These are phyloP conservation scores for Clonostachys rhizophaga DNA, from an alignment of 2,329 filamentous ascomycete genomes.

Conservation along the genomic window DNA sequence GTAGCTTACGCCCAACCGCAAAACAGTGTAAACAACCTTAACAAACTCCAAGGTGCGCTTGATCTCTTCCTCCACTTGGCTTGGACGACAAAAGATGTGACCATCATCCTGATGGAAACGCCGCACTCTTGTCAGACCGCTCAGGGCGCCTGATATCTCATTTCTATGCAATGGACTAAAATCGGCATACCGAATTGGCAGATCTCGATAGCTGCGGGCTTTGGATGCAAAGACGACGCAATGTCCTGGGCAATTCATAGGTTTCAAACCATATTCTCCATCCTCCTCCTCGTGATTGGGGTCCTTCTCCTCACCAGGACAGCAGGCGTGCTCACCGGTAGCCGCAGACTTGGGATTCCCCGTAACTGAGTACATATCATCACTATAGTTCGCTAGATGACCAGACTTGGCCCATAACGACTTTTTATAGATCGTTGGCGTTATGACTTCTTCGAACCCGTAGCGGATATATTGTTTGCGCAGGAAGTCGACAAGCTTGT, in stretches of 20 bases:
- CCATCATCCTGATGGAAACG: slow-evolving; percentile 89
- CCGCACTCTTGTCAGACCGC: slow-evolving; percentile 76
- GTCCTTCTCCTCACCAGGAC: slow-evolving; percentile 10
- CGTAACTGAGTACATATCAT: slow-evolving; percentile 86
- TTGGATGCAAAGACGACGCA: slow-evolving; percentile 77
- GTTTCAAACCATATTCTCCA: slow-evolving; percentile 77
- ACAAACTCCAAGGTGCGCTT: slow-evolving; percentile 70
- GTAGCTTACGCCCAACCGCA: slow-evolving; percentile 65
- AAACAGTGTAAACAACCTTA: slow-evolving; percentile 63
- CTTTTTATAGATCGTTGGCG: slow-evolving; percentile 87
- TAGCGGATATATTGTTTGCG: slow-evolving; percentile 80
- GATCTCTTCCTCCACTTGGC: slow-evolving; percentile 73
- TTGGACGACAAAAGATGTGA: slow-evolving; percentile 81
- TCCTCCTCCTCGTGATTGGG: slow-evolving; percentile 43
- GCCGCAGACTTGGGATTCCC: slow-evolving; percentile 31
- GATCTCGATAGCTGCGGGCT: slow-evolving; percentile 70
- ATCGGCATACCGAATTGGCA: slow-evolving; percentile 81
- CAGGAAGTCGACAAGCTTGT: slow-evolving; percentile 76
- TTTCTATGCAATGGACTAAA: slow-evolving; percentile 86
- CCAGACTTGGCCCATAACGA: slow-evolving; percentile 82
- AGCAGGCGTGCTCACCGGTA: slow-evolving; percentile 18
- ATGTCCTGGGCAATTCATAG: slow-evolving; percentile 91
- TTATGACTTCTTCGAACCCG: slow-evolving; percentile 85
- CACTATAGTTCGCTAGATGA: slow-evolving; percentile 84
- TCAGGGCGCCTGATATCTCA: slow-evolving; percentile 76